A percentile compares a stretch with the other conserved stretches of the same genome.
Conservation (phyloP, 192 early-diverging fungal species). For the Dispira parvispora region DNA sequence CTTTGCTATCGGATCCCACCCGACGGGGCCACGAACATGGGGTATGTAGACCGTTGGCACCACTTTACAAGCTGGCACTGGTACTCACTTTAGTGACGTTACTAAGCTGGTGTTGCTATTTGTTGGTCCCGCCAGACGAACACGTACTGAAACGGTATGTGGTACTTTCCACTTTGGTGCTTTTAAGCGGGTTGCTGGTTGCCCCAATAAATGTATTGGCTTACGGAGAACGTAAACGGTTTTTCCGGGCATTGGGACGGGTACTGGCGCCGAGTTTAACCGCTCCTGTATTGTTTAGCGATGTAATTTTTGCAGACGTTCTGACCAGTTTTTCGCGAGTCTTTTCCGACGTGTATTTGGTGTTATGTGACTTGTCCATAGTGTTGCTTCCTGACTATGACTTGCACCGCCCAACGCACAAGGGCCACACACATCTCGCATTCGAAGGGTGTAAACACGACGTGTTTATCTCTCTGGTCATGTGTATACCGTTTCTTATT, state of each 20-base stretch:
- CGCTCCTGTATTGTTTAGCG: conserved; percentile 42
- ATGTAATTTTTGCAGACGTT: conserved; percentile 88
- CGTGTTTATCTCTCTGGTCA: conserved; percentile 16
- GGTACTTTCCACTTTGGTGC: conserved; percentile 17
- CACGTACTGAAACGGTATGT: background rate
- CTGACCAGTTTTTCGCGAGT: conserved; percentile 85
- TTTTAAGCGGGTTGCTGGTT: conserved; percentile 12
- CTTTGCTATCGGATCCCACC: background rate
- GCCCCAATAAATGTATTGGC: conserved; percentile 19
- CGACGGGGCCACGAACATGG: background rate
- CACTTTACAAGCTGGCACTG: background rate
- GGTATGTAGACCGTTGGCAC: background rate
- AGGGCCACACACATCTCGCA: background rate
- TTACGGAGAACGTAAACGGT: conserved; percentile 21
- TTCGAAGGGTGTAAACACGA: conserved; percentile 14
- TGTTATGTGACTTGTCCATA: conserved; percentile 30
- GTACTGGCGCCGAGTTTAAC: conserved; percentile 21
- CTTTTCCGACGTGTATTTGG: conserved; percentile 60
- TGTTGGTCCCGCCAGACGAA: background rate
- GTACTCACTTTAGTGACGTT: background rate
- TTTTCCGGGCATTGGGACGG: conserved; percentile 18
- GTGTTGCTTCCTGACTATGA: conserved; percentile 21
- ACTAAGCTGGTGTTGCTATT: background rate
- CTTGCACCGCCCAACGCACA: background rate
- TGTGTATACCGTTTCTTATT: conserved; percentile 23